These are phyloP conservation scores for Nissolia schottii DNA, from an alignment of 306 rosid genomes.

Conservation along the genomic window DNA sequence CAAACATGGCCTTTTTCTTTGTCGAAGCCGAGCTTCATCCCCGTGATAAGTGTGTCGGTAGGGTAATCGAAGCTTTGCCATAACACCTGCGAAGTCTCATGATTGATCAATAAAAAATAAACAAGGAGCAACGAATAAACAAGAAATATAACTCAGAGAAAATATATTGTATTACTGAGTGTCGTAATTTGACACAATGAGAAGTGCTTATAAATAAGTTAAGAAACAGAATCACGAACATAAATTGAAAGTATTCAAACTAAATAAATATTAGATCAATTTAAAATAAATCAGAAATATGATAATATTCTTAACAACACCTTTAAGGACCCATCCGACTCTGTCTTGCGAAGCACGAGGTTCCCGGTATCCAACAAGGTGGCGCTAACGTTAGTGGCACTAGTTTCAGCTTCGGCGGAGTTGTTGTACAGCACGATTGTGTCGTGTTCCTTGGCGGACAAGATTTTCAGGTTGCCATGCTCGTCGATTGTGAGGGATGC, in stretches of 20 bases:
- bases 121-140: no score
- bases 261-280: no score
- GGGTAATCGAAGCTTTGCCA: neutral
- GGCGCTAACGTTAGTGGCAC: neutral
- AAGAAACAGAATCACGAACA: no score
- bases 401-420: neutral
- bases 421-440: neutral
- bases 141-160: no score
- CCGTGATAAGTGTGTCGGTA: neutral
- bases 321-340: neutral
- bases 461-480: neutral
- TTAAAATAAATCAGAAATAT: no score
- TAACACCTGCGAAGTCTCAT: no score
- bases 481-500: slow-evolving; percentile 5
- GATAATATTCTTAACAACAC: no score
- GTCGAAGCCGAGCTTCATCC: slow-evolving; percentile 7
- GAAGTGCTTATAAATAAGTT: no score
- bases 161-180: no score
- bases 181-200: no score
- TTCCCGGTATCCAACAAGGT: neutral
- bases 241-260: no score
- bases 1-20: neutral
- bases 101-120: no score
- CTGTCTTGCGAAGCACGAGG: neutral
- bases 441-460: neutral